A percentile compares a stretch with the other conserved stretches of the same genome.
These are phyloP conservation scores for Colletotrichum costaricense DNA, from an alignment of 2,329 filamentous ascomycete genomes.

Conservation along the genomic window DNA sequence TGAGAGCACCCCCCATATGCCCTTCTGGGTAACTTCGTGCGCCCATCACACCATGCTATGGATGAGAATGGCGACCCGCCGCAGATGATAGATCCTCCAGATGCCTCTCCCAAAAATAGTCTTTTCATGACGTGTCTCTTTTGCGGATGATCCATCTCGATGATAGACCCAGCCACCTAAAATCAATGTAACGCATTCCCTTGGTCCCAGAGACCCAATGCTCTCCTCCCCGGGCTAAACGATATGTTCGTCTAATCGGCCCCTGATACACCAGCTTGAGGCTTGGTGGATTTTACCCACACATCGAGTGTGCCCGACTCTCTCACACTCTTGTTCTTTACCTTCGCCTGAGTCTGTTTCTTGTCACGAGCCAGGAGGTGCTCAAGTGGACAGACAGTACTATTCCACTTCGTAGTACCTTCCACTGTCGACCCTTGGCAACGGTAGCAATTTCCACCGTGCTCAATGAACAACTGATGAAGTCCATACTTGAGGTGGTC, in stretches of 20 bases:
- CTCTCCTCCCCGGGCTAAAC: not conserved
- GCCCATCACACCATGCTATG: not conserved
- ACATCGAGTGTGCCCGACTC: conserved; percentile 10
- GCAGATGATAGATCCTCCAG: not conserved
- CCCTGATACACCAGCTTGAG: too few relatives aligned
- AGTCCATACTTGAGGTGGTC: conserved; percentile 65
- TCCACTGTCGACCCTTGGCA: conserved; percentile 65
- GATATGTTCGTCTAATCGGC: not conserved
- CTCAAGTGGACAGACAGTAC: conserved; percentile 57
- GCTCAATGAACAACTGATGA: conserved; percentile 65
- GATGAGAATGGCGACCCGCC: not conserved
- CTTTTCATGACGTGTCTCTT: not conserved
- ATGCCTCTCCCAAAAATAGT: not conserved
- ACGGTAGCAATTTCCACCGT: conserved; percentile 60
- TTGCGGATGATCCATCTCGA: not conserved
- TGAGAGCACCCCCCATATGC: not conserved
- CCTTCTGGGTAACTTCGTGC: not conserved
- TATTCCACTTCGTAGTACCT: conserved; percentile 71
- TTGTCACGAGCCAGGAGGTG: conserved; percentile 47
- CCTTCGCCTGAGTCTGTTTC: conserved; percentile 39
- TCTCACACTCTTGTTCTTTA: conserved; percentile 14
- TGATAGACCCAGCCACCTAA: not conserved
- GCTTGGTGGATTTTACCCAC: too few relatives aligned
- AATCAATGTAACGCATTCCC: not conserved
- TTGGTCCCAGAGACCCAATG: not conserved